These are phyloP conservation scores for Aphanocladium album DNA, from an alignment of 2,329 filamentous ascomycete genomes.

Conservation along the genomic window DNA sequence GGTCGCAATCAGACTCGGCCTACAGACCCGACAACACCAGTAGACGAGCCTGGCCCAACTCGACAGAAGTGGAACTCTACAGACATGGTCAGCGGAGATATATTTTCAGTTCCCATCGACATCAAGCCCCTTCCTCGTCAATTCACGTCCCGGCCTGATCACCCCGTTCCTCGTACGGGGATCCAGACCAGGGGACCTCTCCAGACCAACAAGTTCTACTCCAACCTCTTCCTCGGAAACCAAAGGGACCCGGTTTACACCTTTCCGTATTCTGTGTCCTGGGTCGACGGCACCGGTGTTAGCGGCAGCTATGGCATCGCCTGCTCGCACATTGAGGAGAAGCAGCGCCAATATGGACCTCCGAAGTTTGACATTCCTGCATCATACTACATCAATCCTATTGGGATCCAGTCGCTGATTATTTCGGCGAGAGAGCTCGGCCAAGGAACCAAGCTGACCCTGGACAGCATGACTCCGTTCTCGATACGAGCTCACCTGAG, in stretches of 20 bases:
- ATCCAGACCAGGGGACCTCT: slow-evolving; percentile 47
- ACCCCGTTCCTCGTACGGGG: slow-evolving; percentile 53
- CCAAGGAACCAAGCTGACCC: slow-evolving; percentile 50
- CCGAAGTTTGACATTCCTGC: slow-evolving; percentile 51
- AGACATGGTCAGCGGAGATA: slow-evolving; percentile 31
- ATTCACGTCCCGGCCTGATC: slow-evolving; percentile 46
- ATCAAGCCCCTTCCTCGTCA: slow-evolving; percentile 45
- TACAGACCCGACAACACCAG: background rate
- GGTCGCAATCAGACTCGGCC: background rate
- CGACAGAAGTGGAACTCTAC: background rate
- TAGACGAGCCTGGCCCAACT: background rate
- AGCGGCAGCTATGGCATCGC: slow-evolving; percentile 71
- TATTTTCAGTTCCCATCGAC: slow-evolving; percentile 53
- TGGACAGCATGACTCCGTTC: slow-evolving; percentile 50
- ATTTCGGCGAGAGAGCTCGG: slow-evolving; percentile 74
- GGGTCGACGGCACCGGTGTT: slow-evolving; percentile 58
- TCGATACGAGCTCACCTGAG: slow-evolving; percentile 65
- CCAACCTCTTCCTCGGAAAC: slow-evolving; percentile 71
- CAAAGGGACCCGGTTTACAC: slow-evolving; percentile 68
- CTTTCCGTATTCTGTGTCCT: slow-evolving; percentile 68
- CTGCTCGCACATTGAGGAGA: slow-evolving; percentile 66
- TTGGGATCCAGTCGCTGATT: slow-evolving; percentile 75
- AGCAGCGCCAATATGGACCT: slow-evolving; percentile 63
- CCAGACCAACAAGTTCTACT: slow-evolving; percentile 75
- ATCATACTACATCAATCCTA: slow-evolving; percentile 72